A percentile compares a stretch with the other conserved stretches of the same genome.
Conservation (phyloP, 2,329 filamentous ascomycete species). For the Colletotrichum filicis region DNA sequence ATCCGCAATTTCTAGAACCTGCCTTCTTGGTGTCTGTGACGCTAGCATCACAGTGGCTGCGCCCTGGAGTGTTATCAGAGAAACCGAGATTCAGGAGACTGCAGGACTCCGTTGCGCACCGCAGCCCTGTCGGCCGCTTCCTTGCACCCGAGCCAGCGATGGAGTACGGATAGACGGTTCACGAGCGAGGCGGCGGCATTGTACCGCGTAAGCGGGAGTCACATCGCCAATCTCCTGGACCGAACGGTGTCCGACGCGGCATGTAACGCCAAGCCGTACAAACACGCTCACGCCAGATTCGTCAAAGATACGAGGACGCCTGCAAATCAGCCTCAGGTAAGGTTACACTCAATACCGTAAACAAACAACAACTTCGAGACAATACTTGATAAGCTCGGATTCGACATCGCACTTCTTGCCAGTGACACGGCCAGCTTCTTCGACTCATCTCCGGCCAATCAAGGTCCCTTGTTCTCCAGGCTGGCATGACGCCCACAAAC, state of each 20-base stretch:
- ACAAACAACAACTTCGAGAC: neutral
- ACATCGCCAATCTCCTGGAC: conserved; percentile 6
- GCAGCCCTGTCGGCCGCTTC: conserved; percentile 1
- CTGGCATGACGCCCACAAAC: too few relatives aligned
- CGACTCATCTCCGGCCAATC: neutral
- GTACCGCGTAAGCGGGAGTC: neutral
- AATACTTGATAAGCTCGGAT: neutral
- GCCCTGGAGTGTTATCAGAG: neutral
- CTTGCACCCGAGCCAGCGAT: conserved; percentile 3
- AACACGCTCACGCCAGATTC: neutral
- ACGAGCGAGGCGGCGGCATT: neutral
- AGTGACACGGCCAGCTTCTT: neutral
- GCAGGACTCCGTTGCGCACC: neutral
- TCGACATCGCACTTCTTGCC: neutral
- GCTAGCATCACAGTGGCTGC: neutral
- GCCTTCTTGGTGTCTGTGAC: neutral
- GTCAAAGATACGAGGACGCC: neutral
- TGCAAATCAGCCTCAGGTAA: neutral
- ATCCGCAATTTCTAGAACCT: conserved; percentile 5
- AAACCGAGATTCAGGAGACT: neutral
- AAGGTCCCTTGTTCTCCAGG: neutral
- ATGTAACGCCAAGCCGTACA: neutral
- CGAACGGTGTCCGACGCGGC: conserved; percentile 23
- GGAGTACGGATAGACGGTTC: neutral
- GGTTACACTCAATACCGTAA: neutral